phyloP scores from a whole-genome alignment of 306 rosid species.

The Adenanthera pavonina region DNA sequence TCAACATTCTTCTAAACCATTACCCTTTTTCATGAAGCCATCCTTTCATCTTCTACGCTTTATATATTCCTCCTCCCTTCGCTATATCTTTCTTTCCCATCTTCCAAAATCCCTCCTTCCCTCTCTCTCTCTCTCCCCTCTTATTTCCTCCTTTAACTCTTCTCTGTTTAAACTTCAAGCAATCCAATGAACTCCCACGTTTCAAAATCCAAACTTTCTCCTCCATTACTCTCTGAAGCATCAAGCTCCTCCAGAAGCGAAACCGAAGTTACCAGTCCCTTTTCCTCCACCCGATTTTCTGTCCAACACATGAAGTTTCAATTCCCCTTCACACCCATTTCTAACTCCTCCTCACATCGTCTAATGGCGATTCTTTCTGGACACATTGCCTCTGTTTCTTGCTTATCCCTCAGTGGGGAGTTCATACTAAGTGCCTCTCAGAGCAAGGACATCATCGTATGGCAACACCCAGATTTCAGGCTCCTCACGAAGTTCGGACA shows the following conservation, averaged over 20 bases:
- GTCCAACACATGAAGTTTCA: slow-evolving; percentile 36
- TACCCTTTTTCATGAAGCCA: neutral
- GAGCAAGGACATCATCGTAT: slow-evolving; percentile 82
- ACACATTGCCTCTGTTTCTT: slow-evolving; percentile 81
- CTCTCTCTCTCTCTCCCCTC: neutral
- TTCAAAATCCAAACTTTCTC: slow-evolving; percentile 43
- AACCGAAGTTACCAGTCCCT: slow-evolving; percentile 54
- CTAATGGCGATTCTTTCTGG: slow-evolving; percentile 72
- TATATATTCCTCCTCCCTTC: neutral
- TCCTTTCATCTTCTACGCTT: neutral
- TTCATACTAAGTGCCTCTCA: slow-evolving; percentile 90
- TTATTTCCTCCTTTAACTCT: neutral
- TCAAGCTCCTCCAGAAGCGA: slow-evolving; percentile 49
- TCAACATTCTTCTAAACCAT: neutral
- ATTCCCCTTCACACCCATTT: slow-evolving; percentile 9
- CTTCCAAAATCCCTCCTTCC: neutral
- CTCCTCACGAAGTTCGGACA: slow-evolving; percentile 78
- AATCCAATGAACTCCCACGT: slow-evolving; percentile 15
- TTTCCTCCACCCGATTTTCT: slow-evolving; percentile 39
- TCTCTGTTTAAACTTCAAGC: neutral
- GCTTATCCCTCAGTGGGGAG: slow-evolving; percentile 82
- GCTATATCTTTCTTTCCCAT: neutral
- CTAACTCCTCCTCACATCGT: slow-evolving; percentile 50
- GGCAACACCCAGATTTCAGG: slow-evolving; percentile 91
- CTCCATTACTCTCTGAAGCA: slow-evolving; percentile 47